Percentiles rank a stretch among this genome's conserved stretches.
phyloP scores from a whole-genome alignment of 495 filamentous ascomycete species.

The Barbatosphaeria neglecta region DNA sequence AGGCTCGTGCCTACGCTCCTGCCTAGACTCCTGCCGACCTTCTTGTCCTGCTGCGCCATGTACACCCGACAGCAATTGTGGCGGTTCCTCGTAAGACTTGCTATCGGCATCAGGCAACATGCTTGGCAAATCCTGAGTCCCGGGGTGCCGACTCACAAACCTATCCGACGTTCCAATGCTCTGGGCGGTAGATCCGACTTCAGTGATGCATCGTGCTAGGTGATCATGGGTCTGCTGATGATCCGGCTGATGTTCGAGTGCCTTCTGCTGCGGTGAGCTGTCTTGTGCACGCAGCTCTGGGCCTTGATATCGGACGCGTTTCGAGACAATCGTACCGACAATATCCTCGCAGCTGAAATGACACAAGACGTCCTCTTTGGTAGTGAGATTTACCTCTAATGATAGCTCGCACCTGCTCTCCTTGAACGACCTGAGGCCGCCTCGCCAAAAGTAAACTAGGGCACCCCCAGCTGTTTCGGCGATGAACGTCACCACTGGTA shows the following conservation, averaged over 20 bases:
- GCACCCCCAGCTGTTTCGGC: conserved; percentile 65
- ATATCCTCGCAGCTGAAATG: conserved; percentile 83
- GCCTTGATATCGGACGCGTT: conserved; percentile 50
- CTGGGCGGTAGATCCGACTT: no score
- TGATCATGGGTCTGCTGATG: no score
- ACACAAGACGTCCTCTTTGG: conserved; percentile 51
- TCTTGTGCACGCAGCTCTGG: conserved; percentile 45
- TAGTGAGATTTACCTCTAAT: conserved; percentile 48
- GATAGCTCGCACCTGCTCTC: conserved; percentile 41
- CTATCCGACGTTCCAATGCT: no score
- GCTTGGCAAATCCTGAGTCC: no score
- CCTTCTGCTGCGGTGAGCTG: conserved; percentile 1
- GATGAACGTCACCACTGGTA: conserved; percentile 61
- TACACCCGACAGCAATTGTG: background rate
- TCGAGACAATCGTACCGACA: conserved; percentile 63
- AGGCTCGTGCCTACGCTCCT: conserved; percentile 26
- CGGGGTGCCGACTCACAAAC: no score
- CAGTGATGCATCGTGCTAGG: no score
- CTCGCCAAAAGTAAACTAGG: conserved; percentile 68
- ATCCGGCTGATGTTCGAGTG: background rate
- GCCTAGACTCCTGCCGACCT: background rate
- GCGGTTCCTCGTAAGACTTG: background rate
- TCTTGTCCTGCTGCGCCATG: background rate
- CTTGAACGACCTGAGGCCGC: conserved; percentile 53
- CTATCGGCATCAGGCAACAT: no score